Evolutionary conservation across 352 stramenopile genomes (phyloP).

Genomic region (Phytophthora colocasiae): DNA sequence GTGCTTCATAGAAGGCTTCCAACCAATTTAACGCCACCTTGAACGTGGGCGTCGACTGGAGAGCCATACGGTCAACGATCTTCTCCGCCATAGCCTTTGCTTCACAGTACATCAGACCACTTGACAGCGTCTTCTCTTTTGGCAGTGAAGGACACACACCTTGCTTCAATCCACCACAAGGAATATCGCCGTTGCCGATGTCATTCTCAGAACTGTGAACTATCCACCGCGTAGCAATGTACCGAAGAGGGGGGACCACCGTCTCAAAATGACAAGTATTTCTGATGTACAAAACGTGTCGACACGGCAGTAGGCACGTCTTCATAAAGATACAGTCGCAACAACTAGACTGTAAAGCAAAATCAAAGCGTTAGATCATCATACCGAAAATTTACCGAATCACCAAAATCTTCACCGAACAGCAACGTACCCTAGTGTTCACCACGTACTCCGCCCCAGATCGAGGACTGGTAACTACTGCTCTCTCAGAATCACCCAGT

Average conservation of each 20-base stretch:
- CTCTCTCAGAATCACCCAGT: too few species aligned
- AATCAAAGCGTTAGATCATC: neutral
- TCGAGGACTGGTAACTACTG: too few species aligned
- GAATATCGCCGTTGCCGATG: conserved; percentile 9
- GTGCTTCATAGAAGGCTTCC: conserved; percentile 8
- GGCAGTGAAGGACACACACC: neutral
- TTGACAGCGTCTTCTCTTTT: neutral
- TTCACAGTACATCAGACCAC: neutral
- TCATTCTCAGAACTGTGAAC: conserved; percentile 4
- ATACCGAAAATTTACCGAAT: neutral
- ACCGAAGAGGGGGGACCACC: conserved; percentile 5
- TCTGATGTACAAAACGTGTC: conserved; percentile 15
- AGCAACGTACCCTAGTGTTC: too few species aligned
- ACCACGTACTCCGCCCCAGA: too few species aligned
- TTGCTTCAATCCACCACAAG: neutral
- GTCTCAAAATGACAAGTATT: conserved; percentile 1
- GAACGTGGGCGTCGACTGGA: conserved; percentile 21
- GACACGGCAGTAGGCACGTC: conserved; percentile 10
- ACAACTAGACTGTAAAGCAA: too few species aligned
- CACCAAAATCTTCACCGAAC: neutral
- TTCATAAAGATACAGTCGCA: conserved; percentile 21
- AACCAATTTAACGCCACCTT: conserved; percentile 10
- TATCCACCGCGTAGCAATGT: conserved; percentile 3
- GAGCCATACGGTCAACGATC: conserved; percentile 11
- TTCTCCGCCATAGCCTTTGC: conserved; percentile 4